phyloP scores from a whole-genome alignment of 208 protist species.

The Leptomonas pyrrhocoris region DNA sequence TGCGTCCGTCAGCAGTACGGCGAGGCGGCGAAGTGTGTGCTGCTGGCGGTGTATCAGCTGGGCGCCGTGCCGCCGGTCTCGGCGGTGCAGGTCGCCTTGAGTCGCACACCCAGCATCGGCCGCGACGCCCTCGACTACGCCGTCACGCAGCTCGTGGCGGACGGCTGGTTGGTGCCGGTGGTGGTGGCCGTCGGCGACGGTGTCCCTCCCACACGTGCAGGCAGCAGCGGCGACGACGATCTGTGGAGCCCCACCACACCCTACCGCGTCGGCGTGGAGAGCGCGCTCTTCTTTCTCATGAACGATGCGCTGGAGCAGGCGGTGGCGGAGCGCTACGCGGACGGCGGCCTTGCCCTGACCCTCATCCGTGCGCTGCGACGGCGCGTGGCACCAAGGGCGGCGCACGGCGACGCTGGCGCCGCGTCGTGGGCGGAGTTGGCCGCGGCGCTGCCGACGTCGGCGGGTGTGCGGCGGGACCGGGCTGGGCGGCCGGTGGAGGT shows the following conservation, averaged over 20 bases:
- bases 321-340: slow-evolving; percentile 29
- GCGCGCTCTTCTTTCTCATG: slow-evolving; percentile 27
- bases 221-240: slow-evolving; percentile 16
- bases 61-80: slow-evolving; percentile 48
- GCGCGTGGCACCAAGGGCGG: slow-evolving; percentile 5
- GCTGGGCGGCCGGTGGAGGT: slow-evolving; percentile 8
- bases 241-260: slow-evolving; percentile 26
- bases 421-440: slow-evolving; percentile 30
- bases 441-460: slow-evolving; percentile 15
- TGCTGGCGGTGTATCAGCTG: slow-evolving; percentile 62
- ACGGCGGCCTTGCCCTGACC: slow-evolving; percentile 31
- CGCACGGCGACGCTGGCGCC: slow-evolving; percentile 12
- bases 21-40: slow-evolving; percentile 50
- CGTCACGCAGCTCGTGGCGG: slow-evolving; percentile 44
- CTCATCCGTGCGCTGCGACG: slow-evolving; percentile 41
- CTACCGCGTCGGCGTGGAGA: slow-evolving; percentile 43
- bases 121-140: slow-evolving; percentile 45
- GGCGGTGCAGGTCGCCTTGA: slow-evolving; percentile 50
- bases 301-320: slow-evolving; percentile 37
- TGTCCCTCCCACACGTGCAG: background rate
- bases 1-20: slow-evolving; percentile 61
- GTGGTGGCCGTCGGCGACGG: slow-evolving; percentile 15
- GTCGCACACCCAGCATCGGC: slow-evolving; percentile 36
- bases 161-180: slow-evolving; percentile 59
- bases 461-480: slow-evolving; percentile 20